phyloP scores from a whole-genome alignment of 1,284 basidiomycete genomes.

The Cryptococcus sp. region DNA sequence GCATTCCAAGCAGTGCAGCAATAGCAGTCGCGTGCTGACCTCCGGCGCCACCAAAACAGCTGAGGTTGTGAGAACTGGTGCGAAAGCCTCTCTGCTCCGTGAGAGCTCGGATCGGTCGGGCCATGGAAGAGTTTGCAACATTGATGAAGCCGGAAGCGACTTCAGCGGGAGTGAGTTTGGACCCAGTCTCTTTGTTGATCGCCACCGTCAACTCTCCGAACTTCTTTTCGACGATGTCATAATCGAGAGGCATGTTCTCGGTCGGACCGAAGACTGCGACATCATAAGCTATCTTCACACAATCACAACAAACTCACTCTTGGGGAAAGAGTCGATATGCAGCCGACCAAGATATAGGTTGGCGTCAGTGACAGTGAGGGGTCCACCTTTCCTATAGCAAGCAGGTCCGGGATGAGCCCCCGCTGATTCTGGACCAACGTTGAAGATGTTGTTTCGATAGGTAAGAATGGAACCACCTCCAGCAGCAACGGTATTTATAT shows the following conservation, averaged over 20 bases:
- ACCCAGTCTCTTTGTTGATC: slow-evolving; percentile 49
- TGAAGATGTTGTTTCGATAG: slow-evolving; percentile 48
- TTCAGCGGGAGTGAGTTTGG: slow-evolving; percentile 29
- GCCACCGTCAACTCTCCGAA: slow-evolving; percentile 52
- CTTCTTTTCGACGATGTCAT: slow-evolving; percentile 45
- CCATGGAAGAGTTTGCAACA: slow-evolving; percentile 49
- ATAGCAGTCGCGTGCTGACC: slow-evolving; percentile 47
- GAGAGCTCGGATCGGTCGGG: slow-evolving; percentile 60
- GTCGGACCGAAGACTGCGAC: slow-evolving; percentile 55
- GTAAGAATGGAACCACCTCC: slow-evolving; percentile 52
- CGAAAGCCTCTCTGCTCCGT: slow-evolving; percentile 46
- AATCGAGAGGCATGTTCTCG: slow-evolving; percentile 57
- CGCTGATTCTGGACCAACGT: slow-evolving; percentile 40
- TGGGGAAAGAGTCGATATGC: slow-evolving; percentile 59
- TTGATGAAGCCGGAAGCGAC: slow-evolving; percentile 43
- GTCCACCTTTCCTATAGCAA: slow-evolving; percentile 54
- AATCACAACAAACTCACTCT: slow-evolving; percentile 48
- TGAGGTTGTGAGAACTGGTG: slow-evolving; percentile 36
- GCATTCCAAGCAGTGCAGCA: slow-evolving; percentile 40
- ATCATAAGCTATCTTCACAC: slow-evolving; percentile 5
- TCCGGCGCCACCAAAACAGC: slow-evolving; percentile 51
- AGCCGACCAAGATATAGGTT: slow-evolving; percentile 53
- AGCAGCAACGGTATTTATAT: slow-evolving; percentile 52
- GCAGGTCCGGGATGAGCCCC: slow-evolving; percentile 44
- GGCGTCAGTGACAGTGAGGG: slow-evolving; percentile 53